Evolutionary conservation across 1,284 basidiomycete genomes (phyloP), one percentile per base, ranked within the genome.

Genomic region (Rhizoctonia solani): DNA sequence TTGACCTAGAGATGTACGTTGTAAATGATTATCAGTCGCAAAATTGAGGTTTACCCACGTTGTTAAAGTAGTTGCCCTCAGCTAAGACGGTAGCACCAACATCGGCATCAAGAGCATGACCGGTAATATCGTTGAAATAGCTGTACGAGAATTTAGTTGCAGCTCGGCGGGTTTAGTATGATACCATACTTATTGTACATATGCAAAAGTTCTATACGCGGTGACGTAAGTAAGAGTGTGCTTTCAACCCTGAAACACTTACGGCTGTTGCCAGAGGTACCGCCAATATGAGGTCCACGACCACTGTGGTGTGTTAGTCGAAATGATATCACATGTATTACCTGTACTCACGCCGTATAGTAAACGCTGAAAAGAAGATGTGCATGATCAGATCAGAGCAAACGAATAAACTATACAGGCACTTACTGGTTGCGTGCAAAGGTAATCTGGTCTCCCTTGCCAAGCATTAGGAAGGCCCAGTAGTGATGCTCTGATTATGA

Each of bases 231-330:
- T 6, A 47, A 21, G 9, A n/a, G 5, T 29, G 27, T n/a, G 29
- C 16, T 8, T 39, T 16, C 8, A 39, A n/a, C 9, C 37, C 9
- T n/a, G 29, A 39, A 39, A 39, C 11, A 34, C 56, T 49, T 32
- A 61, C 56, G 53, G 14, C 39, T 42, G 21, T 54, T 46, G 16
- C 52, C 52, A 23, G 52, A 42, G 5, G 42, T 55, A 19, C 65
- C 65, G n/a, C 65, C 65, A 46, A 66, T 39, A n/a, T 66, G 34
- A 9, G 65, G 65, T 8, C 65, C 65, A 47, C 65, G 65, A 27
- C 65, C 65, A 46, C 44, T 6, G 8, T 11, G 3, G 29, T 13
- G 8, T 9, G 16, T 27, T 47, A 3, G 16, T 27, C 46, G 19
- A 55, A 25, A 19, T 39, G 5, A 39, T 19, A 5, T n/a, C 14